Percentiles rank a stretch among this genome's conserved stretches.
phyloP scores from a whole-genome alignment of 108 stramenopile genomes.

The Skeletonema costatum region DNA sequence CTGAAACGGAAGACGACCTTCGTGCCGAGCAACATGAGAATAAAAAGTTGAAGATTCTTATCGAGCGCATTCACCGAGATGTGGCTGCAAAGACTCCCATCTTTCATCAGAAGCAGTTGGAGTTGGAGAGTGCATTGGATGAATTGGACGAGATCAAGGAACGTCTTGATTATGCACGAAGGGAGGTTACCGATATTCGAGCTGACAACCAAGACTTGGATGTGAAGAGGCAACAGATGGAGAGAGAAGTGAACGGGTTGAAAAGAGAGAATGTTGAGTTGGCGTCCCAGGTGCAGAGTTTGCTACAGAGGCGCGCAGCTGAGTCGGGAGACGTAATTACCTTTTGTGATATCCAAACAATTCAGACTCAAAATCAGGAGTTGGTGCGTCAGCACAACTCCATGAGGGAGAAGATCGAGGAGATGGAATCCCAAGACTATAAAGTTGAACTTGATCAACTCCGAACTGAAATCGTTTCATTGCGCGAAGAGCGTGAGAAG shows the following conservation, averaged over 20 bases:
- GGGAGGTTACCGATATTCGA: conserved; percentile 61
- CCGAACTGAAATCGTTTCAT: conserved; percentile 52
- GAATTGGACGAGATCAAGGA: conserved; percentile 63
- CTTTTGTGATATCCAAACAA: conserved; percentile 40
- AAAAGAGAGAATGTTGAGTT: conserved; percentile 70
- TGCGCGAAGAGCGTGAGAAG: conserved; percentile 73
- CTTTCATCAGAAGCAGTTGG: conserved; percentile 70
- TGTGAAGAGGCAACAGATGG: conserved; percentile 47
- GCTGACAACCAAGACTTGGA: conserved; percentile 64
- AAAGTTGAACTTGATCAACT: conserved; percentile 53
- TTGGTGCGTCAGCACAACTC: conserved; percentile 68
- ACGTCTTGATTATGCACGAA: conserved; percentile 62
- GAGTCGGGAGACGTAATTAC: conserved; percentile 39
- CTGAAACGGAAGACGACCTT: conserved; percentile 72
- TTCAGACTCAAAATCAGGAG: conserved; percentile 82
- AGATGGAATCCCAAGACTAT: conserved; percentile 61
- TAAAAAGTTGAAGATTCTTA: conserved; percentile 60
- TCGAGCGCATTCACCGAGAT: conserved; percentile 72
- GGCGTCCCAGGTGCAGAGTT: conserved; percentile 83
- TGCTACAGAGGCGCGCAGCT: conserved; percentile 56
- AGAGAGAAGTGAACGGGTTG: conserved; percentile 46
- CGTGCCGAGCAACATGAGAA: conserved; percentile 52
- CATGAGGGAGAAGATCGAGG: conserved; percentile 54
- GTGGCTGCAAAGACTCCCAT: conserved; percentile 78
- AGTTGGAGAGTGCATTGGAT: conserved; percentile 77